Evolutionary conservation across 179 eudicot species (phyloP), one percentile per base, ranked within the genome.

Genomic region (Drosera spatulata): DNA sequence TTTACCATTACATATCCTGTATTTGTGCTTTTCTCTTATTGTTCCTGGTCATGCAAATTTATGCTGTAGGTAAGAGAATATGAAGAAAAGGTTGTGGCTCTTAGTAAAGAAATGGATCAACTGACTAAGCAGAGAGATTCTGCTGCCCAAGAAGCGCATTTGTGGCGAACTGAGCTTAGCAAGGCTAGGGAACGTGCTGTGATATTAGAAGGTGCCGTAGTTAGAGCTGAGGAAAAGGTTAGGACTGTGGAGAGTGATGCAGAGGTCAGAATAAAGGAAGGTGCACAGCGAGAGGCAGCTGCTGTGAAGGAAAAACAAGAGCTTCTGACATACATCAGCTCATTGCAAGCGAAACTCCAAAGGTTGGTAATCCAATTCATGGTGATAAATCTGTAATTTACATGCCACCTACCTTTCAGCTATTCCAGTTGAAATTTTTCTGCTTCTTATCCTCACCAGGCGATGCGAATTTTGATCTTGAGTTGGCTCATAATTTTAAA

Each of bases 131-230:
- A 82, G 66, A 80, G 88, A 73, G 90, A 89, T 63, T 83, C 86
- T 7, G 89, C 97, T 48, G 59, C 69, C 59, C 95, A 86, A 62
- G 97, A 93, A 72, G 95, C 97, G 59, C 88, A 82, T 85, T 68
- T 89, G 66, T 89, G 99, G 97, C 89, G 99, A 61, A 73, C 83
- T 52, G 99, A 89, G 80, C 97, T 93, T 56, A 97, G 79, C 54
- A 93, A 93, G 78, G 93, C 99, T 59, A 84, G 94, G 78, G 97
- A 89, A 45, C 83, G 81, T 73, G 86, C 70, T 55, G 88, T 89
- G 62, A 85, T 89, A 71, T 70, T 85, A 60, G 95, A 93, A 80
- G 99, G 86, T 60, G 88, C 96, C 60, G 93, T 79, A 65, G 82
- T 86, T 65, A 82, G 97, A 70, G 97, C 95, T 9, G 97, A 86